Percentiles rank a stretch among this genome's conserved stretches.
Conservation (phyloP, 169 alveolate genomes). For the Cryptosporidium felis region DNA sequence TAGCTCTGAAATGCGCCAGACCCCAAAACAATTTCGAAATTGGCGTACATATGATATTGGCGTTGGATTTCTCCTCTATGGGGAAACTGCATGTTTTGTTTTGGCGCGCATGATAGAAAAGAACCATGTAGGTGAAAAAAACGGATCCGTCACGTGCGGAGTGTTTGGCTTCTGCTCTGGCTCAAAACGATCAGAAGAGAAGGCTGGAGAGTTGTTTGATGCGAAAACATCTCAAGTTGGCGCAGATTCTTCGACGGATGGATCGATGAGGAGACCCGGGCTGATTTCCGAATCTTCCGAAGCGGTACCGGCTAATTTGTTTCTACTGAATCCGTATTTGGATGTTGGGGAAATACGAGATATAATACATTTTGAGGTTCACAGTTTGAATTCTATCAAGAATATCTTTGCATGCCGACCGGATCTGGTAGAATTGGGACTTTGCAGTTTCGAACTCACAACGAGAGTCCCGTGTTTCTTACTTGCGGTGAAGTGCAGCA, state of each 20-base stretch:
- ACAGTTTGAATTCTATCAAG: background rate
- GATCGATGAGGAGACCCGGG: too few species aligned
- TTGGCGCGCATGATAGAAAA: slow-evolving; percentile 65
- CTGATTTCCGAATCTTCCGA: background rate
- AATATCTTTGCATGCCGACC: slow-evolving; percentile 52
- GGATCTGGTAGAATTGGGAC: slow-evolving; percentile 32
- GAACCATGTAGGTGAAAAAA: background rate
- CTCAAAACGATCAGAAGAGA: too few species aligned
- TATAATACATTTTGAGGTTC: background rate
- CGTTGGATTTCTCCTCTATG: slow-evolving; percentile 34
- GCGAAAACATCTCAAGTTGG: too few species aligned
- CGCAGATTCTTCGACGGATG: too few species aligned
- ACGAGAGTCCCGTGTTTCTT: slow-evolving; percentile 49
- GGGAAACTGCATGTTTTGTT: slow-evolving; percentile 65
- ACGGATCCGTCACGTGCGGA: background rate
- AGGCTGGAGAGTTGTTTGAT: too few species aligned
- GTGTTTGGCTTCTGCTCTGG: too few species aligned
- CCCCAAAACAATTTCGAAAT: background rate
- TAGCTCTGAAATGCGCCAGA: background rate
- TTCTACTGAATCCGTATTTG: slow-evolving; percentile 37
- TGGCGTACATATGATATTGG: slow-evolving; percentile 65
- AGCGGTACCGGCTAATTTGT: background rate
- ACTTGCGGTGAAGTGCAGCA: slow-evolving; percentile 36
- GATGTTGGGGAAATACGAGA: slow-evolving; percentile 29
- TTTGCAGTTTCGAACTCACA: slow-evolving; percentile 2